Evolutionary conservation across 176 grass and related monocot genomes (phyloP).

Genomic region (Eremochloa ophiuroides): DNA sequence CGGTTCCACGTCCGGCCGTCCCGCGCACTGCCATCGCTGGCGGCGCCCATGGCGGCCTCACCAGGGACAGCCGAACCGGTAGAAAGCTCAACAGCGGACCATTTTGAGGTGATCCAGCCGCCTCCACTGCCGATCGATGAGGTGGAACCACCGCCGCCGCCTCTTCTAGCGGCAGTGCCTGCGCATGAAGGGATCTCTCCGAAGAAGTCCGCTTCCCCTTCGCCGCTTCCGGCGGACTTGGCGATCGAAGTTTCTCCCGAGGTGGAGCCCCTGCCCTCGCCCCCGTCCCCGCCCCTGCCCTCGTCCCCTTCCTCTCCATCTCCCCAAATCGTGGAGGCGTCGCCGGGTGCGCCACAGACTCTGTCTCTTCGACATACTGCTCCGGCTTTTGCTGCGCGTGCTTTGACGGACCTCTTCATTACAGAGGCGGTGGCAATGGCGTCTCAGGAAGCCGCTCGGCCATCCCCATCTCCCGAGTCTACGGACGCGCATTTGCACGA

Average conservation of each 20-base stretch:
- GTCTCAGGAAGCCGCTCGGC: not conserved
- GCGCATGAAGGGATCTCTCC: slow-evolving; percentile 10
- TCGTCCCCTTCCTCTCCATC: slow-evolving; percentile 11
- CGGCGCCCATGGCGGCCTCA: slow-evolving; percentile 26
- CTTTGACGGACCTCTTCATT: not conserved
- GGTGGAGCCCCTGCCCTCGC: not conserved
- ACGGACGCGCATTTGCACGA: not conserved
- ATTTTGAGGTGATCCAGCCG: not conserved
- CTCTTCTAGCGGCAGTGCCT: not conserved
- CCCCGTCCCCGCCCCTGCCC: not conserved
- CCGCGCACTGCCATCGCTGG: not conserved
- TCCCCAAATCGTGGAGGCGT: not conserved
- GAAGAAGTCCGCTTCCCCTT: not conserved
- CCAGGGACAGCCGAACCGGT: slow-evolving; percentile 6
- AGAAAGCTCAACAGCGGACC: not conserved
- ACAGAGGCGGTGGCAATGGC: not conserved
- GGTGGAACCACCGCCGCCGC: not conserved
- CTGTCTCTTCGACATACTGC: not conserved
- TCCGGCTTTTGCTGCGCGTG: not conserved
- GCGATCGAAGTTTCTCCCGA: not conserved
- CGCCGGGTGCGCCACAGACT: not conserved
- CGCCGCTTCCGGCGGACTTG: not conserved
- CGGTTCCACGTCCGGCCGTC: not conserved
- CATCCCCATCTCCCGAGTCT: not conserved
- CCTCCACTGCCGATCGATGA: not conserved